Evolutionary conservation across 2,329 filamentous ascomycete species (phyloP).

Genomic region (Ophiosphaerella herpotricha): DNA sequence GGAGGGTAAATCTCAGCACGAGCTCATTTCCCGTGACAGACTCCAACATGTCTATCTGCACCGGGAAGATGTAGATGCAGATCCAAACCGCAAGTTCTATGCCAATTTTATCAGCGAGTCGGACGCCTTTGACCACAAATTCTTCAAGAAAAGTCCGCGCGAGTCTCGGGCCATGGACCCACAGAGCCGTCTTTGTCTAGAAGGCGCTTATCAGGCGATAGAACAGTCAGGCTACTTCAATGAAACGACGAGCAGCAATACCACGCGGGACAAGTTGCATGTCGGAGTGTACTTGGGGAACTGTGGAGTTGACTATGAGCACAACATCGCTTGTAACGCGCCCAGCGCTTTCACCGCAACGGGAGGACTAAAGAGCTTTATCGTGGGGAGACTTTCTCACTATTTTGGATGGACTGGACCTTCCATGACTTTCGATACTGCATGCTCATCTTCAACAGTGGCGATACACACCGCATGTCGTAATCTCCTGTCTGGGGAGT

Average conservation of each 20-base stretch:
- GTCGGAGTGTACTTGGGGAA: constrained; percentile 40
- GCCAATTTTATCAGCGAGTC: constrained; percentile 30
- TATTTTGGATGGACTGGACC: constrained; percentile 36
- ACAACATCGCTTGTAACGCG: constrained; percentile 33
- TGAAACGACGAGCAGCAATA: neutral
- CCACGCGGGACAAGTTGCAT: constrained; percentile 17
- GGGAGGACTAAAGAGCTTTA: constrained; percentile 23
- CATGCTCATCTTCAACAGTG: constrained; percentile 35
- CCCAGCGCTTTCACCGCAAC: constrained; percentile 35
- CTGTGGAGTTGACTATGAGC: constrained; percentile 33
- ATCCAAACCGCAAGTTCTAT: constrained; percentile 7
- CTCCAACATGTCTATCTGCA: constrained; percentile 3
- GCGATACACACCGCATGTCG: constrained; percentile 32
- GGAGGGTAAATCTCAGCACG: constrained; percentile 8
- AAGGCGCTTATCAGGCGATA: constrained; percentile 43
- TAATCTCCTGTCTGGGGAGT: constrained; percentile 32
- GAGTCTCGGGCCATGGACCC: constrained; percentile 31
- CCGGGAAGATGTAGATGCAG: neutral
- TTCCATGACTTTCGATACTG: constrained; percentile 35
- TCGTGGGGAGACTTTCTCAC: constrained; percentile 25
- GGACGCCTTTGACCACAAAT: constrained; percentile 38
- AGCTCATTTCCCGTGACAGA: constrained; percentile 2
- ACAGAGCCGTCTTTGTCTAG: constrained; percentile 28
- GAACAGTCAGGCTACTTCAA: constrained; percentile 36
- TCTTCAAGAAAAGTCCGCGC: constrained; percentile 24